Conservation (phyloP, 495 filamentous ascomycete genomes). For the Aeminium ludgeri region DNA sequence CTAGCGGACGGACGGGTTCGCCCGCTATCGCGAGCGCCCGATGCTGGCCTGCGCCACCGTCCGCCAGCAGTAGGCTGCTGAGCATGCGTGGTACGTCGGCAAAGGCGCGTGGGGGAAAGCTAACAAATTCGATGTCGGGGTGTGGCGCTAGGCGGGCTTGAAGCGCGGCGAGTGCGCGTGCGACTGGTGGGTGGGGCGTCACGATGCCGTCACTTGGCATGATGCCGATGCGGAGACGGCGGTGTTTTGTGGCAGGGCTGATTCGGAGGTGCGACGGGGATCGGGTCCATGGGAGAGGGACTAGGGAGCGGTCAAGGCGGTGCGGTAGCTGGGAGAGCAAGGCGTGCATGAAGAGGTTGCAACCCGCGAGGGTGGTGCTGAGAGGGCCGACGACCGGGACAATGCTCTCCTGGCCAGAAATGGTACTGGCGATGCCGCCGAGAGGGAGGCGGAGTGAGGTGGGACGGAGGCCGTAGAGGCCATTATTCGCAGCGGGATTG, state of each 20-base stretch:
- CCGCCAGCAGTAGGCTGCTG: conserved; percentile 10
- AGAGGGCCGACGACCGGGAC: conserved; percentile 46
- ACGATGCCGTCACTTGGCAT: conserved; percentile 58
- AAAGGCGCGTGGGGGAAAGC: conserved; percentile 42
- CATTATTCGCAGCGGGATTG: conserved; percentile 45
- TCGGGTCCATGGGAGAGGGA: conserved; percentile 15
- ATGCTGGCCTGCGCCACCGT: conserved; percentile 9
- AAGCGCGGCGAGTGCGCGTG: conserved; percentile 38
- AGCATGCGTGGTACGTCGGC: conserved; percentile 10
- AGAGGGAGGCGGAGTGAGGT: conserved; percentile 33
- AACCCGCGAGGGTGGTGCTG: conserved; percentile 40
- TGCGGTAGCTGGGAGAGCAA: conserved; percentile 12
- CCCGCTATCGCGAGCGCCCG: conserved; percentile 6
- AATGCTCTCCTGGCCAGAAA: conserved; percentile 42
- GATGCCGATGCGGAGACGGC: conserved; percentile 43
- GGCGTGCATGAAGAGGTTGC: conserved; percentile 44
- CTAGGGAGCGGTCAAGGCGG: conserved; percentile 10
- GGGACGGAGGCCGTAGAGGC: conserved; percentile 49
- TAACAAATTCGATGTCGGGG: conserved; percentile 37
- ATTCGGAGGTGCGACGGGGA: neutral
- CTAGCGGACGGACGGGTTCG: conserved; percentile 28
- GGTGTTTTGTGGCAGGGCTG: conserved; percentile 3
- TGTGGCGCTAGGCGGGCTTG: conserved; percentile 35
- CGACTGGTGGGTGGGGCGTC: conserved; percentile 53
- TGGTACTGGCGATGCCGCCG: conserved; percentile 23